Conservation (phyloP, 441 rosid species). For the Capsella rubella region DNA sequence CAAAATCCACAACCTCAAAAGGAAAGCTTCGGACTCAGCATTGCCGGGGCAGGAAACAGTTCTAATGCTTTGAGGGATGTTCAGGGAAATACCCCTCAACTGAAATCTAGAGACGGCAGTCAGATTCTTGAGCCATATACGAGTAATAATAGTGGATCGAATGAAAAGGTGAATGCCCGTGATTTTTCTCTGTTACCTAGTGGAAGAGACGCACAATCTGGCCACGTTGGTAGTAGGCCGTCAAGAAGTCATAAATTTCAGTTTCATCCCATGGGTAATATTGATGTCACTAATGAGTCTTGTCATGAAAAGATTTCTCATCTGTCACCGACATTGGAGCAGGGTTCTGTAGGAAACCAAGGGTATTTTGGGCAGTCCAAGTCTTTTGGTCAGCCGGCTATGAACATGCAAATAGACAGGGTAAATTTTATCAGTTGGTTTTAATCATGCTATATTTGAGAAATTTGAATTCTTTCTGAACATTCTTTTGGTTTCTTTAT, state of each 20-base stretch:
- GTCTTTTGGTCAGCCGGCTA: constrained; percentile 50
- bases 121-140: constrained; percentile 56
- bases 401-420: constrained; percentile 55
- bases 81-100: constrained; percentile 47
- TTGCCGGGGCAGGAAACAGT: constrained; percentile 46
- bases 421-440: constrained; percentile 43
- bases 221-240: constrained; percentile 52
- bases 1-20: constrained; percentile 41
- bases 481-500: constrained; percentile 33
- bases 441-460: background rate
- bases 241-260: constrained; percentile 73
- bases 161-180: constrained; percentile 49
- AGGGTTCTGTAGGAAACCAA: constrained; percentile 54
- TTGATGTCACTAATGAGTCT: constrained; percentile 60
- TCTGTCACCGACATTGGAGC: constrained; percentile 48
- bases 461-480: constrained; percentile 27
- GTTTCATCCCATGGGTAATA: constrained; percentile 90
- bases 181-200: constrained; percentile 52
- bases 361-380: constrained; percentile 55
- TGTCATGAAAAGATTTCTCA: constrained; percentile 48
- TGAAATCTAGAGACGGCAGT: constrained; percentile 39
- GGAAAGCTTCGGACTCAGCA: constrained; percentile 48
- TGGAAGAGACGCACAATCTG: constrained; percentile 58
- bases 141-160: constrained; percentile 48
- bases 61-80: constrained; percentile 47